These are phyloP conservation scores for Colletotrichum liriopes DNA, from an alignment of 2,329 filamentous ascomycete genomes.

Conservation along the genomic window DNA sequence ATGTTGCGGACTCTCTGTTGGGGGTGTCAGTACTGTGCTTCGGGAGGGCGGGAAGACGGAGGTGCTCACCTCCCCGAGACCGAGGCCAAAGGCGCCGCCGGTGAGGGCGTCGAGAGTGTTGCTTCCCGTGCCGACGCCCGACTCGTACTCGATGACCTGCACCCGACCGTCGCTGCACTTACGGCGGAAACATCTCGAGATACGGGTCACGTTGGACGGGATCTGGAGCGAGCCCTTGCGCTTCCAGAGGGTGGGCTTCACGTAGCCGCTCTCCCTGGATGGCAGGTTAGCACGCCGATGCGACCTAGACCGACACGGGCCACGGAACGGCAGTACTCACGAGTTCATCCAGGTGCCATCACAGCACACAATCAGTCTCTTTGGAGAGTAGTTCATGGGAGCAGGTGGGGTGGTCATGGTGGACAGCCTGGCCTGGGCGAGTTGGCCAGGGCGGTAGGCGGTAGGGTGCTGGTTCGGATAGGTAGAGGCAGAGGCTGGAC, in stretches of 20 bases:
- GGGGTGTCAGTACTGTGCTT: constrained; percentile 2
- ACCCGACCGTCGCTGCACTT: constrained; percentile 65
- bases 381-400: constrained; percentile 46
- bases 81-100: constrained; percentile 70
- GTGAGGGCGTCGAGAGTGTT: constrained; percentile 65
- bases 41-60: background rate
- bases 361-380: constrained; percentile 67
- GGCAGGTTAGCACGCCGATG: constrained; percentile 15
- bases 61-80: constrained; percentile 64
- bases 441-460: background rate
- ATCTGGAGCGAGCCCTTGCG: constrained; percentile 61
- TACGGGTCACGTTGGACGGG: constrained; percentile 74
- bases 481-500: background rate
- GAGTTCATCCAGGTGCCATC: constrained; percentile 71
- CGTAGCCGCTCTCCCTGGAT: constrained; percentile 61
- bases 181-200: constrained; percentile 70
- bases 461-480: background rate
- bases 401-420: constrained; percentile 17
- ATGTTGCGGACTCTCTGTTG: constrained; percentile 71
- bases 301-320: no score
- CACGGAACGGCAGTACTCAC: constrained; percentile 19
- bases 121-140: constrained; percentile 71
- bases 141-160: constrained; percentile 74
- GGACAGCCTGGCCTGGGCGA: background rate
- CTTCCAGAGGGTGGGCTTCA: constrained; percentile 56